Base-by-base conservation (phyloP, 495 filamentous ascomycete genomes). In the Penicillium malachiteum region DNA sequence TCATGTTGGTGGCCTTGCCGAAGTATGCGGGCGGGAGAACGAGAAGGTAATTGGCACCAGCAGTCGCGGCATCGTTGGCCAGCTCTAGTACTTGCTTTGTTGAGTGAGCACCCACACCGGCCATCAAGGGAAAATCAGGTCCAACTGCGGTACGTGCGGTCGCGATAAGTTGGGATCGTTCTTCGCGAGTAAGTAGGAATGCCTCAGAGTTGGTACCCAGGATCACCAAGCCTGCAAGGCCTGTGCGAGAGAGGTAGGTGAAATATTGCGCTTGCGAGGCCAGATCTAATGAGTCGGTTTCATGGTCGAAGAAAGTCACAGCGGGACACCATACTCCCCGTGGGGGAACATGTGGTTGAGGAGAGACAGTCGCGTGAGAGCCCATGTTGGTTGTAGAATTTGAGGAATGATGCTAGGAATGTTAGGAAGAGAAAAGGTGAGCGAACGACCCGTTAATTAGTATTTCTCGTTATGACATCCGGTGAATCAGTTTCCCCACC, bases 151-250 rank as follows among this genome's bases (percentile, higher is more conserved):
- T 62, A 21, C 83, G 80, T 12, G 84, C 84, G 12, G 76, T 66
- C 16, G 64, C 48, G 40, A 87, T 74, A 14, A 85, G 70, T 33
- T 72, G 65, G 7, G 63, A 62, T 34, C 85, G 79, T 62, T 88
- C 85, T 47, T 84, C 74, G 45, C 82, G 81, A 10, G 82, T 84
- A 37, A 88, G 72, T 0, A 87, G 78, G 66, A 87, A 84, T 6
- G 84, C 79, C 65, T 88, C 84, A 54, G 83, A 82, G 68, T 87
- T 87, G 39, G 84, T 86, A 52, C 85, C 85, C 33, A 85, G 72
- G 60, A 87, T 77, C 5, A 87, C 75, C 3, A 87, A 73, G 2
- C 85, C 85, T 0, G 79, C 68, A 3, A 87, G 78, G 0, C 81
- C 80, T 1, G 78, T 75, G 13, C 59, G 63, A 10, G 80, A 76